Percentiles rank a stretch among this genome's conserved stretches.
Evolutionary conservation across 768 basidiomycete genomes (phyloP).

Genomic region (Amanita pallidorosea): DNA sequence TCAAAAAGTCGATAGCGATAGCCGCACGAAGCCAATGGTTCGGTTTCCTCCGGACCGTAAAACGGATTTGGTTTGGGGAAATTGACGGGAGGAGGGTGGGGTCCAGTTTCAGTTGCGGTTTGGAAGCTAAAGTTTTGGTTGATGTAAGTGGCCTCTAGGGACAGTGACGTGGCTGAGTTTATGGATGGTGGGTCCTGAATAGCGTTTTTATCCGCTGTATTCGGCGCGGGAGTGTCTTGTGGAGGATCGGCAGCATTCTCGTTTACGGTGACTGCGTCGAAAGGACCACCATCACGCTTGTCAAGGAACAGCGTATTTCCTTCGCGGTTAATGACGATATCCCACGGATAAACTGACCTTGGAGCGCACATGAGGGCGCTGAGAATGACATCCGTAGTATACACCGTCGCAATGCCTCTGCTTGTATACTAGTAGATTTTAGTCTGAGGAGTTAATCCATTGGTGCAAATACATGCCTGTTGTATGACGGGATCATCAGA

Average conservation of each 20-base stretch:
- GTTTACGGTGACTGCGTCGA: constrained; percentile 96
- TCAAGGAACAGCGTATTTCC: constrained; percentile 93
- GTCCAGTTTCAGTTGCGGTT: constrained; percentile 65
- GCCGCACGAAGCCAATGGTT: constrained; percentile 90
- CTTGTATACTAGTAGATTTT: constrained; percentile 49
- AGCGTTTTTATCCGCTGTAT: constrained; percentile 53
- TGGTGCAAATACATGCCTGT: constrained; percentile 38
- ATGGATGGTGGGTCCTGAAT: constrained; percentile 70
- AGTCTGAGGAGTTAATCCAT: constrained; percentile 2
- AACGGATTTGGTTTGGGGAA: constrained; percentile 91
- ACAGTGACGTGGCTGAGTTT: constrained; percentile 88
- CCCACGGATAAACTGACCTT: constrained; percentile 96
- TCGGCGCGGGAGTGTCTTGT: constrained; percentile 68
- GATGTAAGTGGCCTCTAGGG: constrained; percentile 96
- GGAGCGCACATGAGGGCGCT: constrained; percentile 94
- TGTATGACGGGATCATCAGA: constrained; percentile 97
- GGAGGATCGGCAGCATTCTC: constrained; percentile 97
- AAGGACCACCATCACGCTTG: constrained; percentile 95
- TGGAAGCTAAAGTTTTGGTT: constrained; percentile 99
- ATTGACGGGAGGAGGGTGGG: constrained; percentile 53
- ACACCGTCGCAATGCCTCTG: constrained; percentile 76
- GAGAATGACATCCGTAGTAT: constrained; percentile 92
- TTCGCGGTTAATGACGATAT: constrained; percentile 90
- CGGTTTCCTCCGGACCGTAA: constrained; percentile 87
- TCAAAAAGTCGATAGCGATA: constrained; percentile 96